Evolutionary conservation across 192 early-diverging fungal species (phyloP), one percentile per base, ranked within the genome.

Genomic region (Gonapodya sp.): DNA sequence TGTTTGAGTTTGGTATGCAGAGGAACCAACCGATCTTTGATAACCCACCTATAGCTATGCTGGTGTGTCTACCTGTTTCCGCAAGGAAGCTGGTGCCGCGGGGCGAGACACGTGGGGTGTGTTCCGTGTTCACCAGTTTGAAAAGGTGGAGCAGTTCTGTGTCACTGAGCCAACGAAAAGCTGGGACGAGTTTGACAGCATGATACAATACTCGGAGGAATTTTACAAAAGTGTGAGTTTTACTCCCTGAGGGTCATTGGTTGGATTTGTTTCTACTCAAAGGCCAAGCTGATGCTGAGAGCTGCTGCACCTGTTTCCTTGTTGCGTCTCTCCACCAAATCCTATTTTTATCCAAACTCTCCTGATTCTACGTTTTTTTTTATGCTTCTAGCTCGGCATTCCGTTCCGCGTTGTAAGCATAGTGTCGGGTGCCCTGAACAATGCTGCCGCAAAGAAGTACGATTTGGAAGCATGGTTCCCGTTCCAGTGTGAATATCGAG

Each of bases 391-490:
- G 75, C 89, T 99, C 35, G 95, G 94, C 81, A 87, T 99, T 36
- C 95, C 96, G 30, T 99, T 96, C 87, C 97, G 93, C 81, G 93
- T 98, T 35, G 93, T 98, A 79, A 88, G 94, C 33, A 99, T 99
- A 79, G 97, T 99, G 30, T 98, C 97, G 34, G 95, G 96, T 32
- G 97, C 98, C 0, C 91, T 99, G 36, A 99, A 99, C 89, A 96
- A 98, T 80, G 96, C 98, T 46, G 98, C 98, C 30, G 98, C 98
- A 83, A 97, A 98, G 83, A 99, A 99, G 90, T 98, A 96, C 87
- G 98, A 99, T 85, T 87, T 99, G 36, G 98, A 99, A 87, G 97
- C 97, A 35, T 99, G 95, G 94, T 99, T 99, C 94, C 98, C 98
- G 78, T 95, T 92, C 92, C 98, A 98, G 86, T 93, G 93, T 81